phyloP scores from a whole-genome alignment of 2,329 filamentous ascomycete species.

The Ascochyta rabiei region DNA sequence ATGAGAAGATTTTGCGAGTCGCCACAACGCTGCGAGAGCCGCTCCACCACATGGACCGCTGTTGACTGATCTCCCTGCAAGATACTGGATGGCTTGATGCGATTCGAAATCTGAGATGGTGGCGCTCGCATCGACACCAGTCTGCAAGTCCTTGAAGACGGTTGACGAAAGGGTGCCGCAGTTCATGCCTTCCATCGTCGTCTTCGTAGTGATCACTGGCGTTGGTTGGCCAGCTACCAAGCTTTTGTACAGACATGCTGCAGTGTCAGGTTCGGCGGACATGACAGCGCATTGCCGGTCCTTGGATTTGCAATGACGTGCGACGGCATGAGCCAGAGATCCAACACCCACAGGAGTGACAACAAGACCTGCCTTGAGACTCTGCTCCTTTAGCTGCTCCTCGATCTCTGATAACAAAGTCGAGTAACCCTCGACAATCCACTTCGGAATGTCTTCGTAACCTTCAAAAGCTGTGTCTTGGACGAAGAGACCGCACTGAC shows the following conservation, averaged over 20 bases:
- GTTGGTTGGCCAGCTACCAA: conserved; percentile 57
- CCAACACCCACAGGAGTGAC: conserved; percentile 75
- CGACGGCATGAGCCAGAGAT: conserved; percentile 72
- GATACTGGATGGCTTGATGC: conserved; percentile 63
- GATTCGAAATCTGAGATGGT: conserved; percentile 67
- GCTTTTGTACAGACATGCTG: conserved; percentile 62
- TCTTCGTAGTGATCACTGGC: conserved; percentile 62
- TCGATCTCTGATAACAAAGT: conserved; percentile 75
- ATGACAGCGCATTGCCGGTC: conserved; percentile 55
- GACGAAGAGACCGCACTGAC: conserved; percentile 60
- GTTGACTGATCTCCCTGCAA: conserved; percentile 56
- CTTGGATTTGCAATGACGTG: conserved; percentile 65
- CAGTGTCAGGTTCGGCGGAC: conserved; percentile 72
- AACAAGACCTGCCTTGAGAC: conserved; percentile 52
- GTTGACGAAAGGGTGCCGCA: conserved; percentile 71
- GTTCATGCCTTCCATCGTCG: conserved; percentile 77
- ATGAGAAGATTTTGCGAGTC: conserved; percentile 48
- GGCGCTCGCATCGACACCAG: conserved; percentile 65
- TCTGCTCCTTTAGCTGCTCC: conserved; percentile 58
- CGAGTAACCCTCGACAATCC: conserved; percentile 78
- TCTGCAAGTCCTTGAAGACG: conserved; percentile 66
- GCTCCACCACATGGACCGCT: conserved; percentile 70
- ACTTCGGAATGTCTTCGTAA: conserved; percentile 71
- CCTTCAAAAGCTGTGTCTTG: conserved; percentile 72
- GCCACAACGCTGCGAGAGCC: conserved; percentile 62